These are phyloP conservation scores for Vachellia pachyceras DNA, from an alignment of 306 rosid genomes.

Conservation along the genomic window DNA sequence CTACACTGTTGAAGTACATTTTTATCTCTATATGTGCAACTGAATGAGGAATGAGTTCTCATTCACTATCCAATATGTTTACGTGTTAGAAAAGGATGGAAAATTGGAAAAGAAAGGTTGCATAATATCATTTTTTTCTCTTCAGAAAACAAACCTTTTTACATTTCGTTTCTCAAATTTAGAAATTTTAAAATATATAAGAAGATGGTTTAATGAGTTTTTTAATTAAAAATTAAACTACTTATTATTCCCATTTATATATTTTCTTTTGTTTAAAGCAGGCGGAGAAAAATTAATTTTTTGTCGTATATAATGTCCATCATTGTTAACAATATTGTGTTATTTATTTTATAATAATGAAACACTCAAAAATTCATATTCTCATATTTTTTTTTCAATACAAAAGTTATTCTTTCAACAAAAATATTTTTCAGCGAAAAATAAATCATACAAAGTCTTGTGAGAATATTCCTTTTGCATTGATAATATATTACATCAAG, in stretches of 20 bases:
- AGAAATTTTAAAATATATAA: background rate
- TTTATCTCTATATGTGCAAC: too few relatives aligned
- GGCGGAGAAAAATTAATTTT: too few relatives aligned
- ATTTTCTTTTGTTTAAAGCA: too few relatives aligned
- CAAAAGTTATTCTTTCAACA: too few relatives aligned
- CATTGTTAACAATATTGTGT: too few relatives aligned
- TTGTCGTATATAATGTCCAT: background rate
- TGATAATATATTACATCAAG: too few relatives aligned
- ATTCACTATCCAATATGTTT: too few relatives aligned
- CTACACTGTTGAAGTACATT: too few relatives aligned
- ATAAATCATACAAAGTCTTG: background rate
- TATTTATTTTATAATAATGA: too few relatives aligned
- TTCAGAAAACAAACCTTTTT: background rate
- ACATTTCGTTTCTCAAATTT: background rate
- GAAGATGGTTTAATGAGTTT: background rate
- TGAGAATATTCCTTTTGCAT: background rate
- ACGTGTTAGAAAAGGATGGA: background rate
- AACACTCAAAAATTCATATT: background rate
- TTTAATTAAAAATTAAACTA: background rate
- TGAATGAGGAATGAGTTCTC: too few relatives aligned
- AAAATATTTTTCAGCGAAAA: background rate
- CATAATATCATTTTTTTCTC: background rate
- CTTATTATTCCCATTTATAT: too few relatives aligned
- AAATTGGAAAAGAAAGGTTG: background rate
- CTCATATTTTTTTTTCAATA: background rate